These are phyloP conservation scores for Macrolepiota fuliginosa DNA, from an alignment of 768 basidiomycete genomes.

Conservation along the genomic window DNA sequence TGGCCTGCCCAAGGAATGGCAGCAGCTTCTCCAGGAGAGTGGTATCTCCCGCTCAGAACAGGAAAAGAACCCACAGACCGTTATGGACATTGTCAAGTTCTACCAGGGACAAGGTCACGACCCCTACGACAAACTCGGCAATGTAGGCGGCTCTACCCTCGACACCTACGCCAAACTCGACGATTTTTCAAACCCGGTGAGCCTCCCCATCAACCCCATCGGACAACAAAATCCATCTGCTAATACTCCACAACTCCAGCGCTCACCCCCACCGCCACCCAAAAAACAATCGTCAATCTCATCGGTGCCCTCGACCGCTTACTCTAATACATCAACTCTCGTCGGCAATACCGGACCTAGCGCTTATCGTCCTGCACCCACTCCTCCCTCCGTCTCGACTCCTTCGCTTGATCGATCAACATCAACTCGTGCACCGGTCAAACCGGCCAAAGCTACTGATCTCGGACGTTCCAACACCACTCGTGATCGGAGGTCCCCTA, in stretches of 20 bases:
- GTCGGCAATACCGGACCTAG: constrained; percentile 37
- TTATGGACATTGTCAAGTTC: constrained; percentile 99
- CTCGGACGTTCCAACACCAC: constrained; percentile 71
- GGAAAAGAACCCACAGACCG: constrained; percentile 96
- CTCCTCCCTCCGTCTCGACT: constrained; percentile 61
- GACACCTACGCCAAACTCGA: constrained; percentile 32
- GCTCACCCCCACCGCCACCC: constrained; percentile 50
- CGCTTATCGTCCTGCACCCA: constrained; percentile 73
- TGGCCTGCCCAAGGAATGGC: constrained; percentile 98
- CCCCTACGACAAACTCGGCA: constrained; percentile 85
- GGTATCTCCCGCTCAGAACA: constrained; percentile 94
- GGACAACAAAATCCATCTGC: constrained; percentile 8
- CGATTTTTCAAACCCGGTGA: constrained; percentile 56
- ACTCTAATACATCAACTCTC: constrained; percentile 24
- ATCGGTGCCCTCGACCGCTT: constrained; percentile 26
- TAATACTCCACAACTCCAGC: constrained; percentile 25
- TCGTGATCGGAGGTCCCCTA: constrained; percentile 56
- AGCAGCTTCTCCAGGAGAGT: constrained; percentile 91
- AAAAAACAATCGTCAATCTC: constrained; percentile 32
- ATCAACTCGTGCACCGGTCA: constrained; percentile 74
- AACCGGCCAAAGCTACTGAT: constrained; percentile 44
- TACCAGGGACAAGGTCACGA: constrained; percentile 79
- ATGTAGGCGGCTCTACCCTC: constrained; percentile 34
- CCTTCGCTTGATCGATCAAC: constrained; percentile 84
- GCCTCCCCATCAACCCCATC: constrained; percentile 25